Evolutionary conservation across 2,329 filamentous ascomycete genomes (phyloP).

Genomic region (Aureobasidium mangrovei): DNA sequence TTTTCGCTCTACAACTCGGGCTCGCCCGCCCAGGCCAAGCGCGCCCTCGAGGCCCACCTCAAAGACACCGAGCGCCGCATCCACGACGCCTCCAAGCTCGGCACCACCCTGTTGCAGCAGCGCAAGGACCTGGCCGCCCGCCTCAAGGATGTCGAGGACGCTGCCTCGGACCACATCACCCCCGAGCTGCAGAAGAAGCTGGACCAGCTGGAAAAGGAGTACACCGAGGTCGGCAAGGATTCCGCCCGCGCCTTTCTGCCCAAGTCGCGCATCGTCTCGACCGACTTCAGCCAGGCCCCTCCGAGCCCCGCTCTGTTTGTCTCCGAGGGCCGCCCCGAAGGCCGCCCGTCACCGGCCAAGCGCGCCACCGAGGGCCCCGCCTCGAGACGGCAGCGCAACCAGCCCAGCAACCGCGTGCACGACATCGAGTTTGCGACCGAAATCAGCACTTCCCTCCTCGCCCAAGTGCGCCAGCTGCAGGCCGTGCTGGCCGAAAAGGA

Average conservation of each 20-base stretch:
- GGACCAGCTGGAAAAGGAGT: conserved; percentile 83
- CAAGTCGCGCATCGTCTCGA: conserved; percentile 54
- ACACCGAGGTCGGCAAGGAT: conserved; percentile 85
- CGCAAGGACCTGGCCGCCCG: conserved; percentile 73
- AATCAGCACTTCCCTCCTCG: conserved; percentile 86
- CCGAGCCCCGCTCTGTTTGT: conserved; percentile 49
- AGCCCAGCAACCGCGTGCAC: conserved; percentile 77
- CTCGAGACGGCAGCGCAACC: conserved; percentile 73
- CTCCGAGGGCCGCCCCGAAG: conserved; percentile 60
- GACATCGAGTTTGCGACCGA: conserved; percentile 98
- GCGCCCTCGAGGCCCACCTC: conserved; percentile 82
- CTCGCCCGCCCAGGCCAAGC: conserved; percentile 79
- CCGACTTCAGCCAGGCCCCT: conserved; percentile 15
- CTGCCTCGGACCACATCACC: conserved; percentile 64
- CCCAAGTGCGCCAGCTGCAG: conserved; percentile 89
- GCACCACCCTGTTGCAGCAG: conserved; percentile 79
- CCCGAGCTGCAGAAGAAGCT: conserved; percentile 77
- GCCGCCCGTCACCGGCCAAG: conserved; percentile 67
- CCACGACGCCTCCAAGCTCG: conserved; percentile 82
- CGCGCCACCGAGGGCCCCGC: conserved; percentile 54
- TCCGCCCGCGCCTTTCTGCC: conserved; percentile 84
- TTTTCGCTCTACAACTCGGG: conserved; percentile 66
- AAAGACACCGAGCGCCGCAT: conserved; percentile 86
- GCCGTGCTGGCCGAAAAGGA: conserved; percentile 78
- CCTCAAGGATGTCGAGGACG: conserved; percentile 73